phyloP scores from a whole-genome alignment of 495 filamentous ascomycete species.

The Aspergillus steynii region DNA sequence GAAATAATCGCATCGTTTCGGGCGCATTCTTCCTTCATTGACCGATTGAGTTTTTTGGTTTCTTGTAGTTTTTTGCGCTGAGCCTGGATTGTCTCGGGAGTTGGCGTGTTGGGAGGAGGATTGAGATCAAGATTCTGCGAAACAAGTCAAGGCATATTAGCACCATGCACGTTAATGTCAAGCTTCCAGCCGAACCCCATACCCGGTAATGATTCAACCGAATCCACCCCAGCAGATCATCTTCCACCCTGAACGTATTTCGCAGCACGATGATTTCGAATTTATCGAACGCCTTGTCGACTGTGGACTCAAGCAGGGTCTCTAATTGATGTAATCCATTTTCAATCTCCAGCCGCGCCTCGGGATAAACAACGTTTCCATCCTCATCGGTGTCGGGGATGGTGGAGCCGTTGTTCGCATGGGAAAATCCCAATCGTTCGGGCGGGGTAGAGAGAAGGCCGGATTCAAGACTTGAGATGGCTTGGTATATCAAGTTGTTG shows the following conservation, averaged over 20 bases:
- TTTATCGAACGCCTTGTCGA: conserved; percentile 77
- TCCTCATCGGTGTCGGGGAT: conserved; percentile 56
- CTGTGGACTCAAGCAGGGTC: conserved; percentile 80
- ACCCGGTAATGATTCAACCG: conserved; percentile 84
- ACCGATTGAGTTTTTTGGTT: conserved; percentile 73
- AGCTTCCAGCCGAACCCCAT: conserved; percentile 25
- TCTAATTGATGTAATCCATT: conserved; percentile 90
- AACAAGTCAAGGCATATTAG: conserved; percentile 5
- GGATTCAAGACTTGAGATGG: conserved; percentile 78
- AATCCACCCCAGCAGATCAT: conserved; percentile 74
- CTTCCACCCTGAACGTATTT: conserved; percentile 79
- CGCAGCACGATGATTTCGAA: conserved; percentile 83
- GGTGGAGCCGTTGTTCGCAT: conserved; percentile 41
- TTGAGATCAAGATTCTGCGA: conserved; percentile 39
- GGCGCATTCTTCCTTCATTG: conserved; percentile 71
- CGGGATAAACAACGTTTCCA: conserved; percentile 53
- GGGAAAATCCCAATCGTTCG: conserved; percentile 70
- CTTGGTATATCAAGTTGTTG: conserved; percentile 84
- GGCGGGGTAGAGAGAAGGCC: conserved; percentile 73
- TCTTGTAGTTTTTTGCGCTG: conserved; percentile 79
- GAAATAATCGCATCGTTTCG: conserved; percentile 72
- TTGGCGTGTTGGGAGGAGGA: conserved; percentile 46
- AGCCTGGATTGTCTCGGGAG: conserved; percentile 62
- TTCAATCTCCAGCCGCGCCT: conserved; percentile 78
- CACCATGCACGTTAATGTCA: not conserved